Evolutionary conservation across 1,139 yeast genomes (phyloP).

Genomic region (Taphrina pruni): DNA sequence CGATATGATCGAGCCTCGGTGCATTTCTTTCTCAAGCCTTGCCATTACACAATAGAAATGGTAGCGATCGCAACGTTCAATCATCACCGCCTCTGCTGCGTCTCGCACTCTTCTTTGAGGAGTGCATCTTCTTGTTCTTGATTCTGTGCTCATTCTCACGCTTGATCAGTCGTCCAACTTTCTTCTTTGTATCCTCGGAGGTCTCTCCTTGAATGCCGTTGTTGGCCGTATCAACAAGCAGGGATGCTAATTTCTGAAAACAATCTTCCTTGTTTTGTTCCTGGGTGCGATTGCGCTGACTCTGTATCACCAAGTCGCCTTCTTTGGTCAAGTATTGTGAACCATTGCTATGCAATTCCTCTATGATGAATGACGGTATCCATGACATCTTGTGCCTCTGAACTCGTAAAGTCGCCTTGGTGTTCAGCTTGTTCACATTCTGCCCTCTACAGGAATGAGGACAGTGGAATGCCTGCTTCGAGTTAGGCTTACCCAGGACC

Average conservation of each 20-base stretch:
- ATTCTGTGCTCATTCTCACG: constrained; percentile 24
- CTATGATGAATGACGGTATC: constrained; percentile 26
- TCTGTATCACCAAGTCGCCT: constrained; percentile 27
- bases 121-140: constrained; percentile 28
- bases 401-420: constrained; percentile 37
- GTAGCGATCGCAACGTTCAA: not conserved
- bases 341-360: not conserved
- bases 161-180: constrained; percentile 20
- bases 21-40: no score
- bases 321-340: constrained; percentile 35
- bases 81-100: constrained; percentile 31
- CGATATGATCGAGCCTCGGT: no score
- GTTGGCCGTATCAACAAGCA: constrained; percentile 28
- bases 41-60: no score
- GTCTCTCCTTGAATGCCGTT: constrained; percentile 33
- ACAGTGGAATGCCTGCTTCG: not conserved
- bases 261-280: constrained; percentile 35
- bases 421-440: constrained; percentile 41
- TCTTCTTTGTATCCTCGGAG: constrained; percentile 16
- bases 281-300: constrained; percentile 32
- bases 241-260: constrained; percentile 23
- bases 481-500: constrained; percentile 30
- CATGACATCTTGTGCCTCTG: constrained; percentile 29
- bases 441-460: constrained; percentile 31
- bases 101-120: constrained; percentile 32